Evolutionary conservation across 495 filamentous ascomycete genomes (phyloP).

Genomic region (Coniosporium apollinis): DNA sequence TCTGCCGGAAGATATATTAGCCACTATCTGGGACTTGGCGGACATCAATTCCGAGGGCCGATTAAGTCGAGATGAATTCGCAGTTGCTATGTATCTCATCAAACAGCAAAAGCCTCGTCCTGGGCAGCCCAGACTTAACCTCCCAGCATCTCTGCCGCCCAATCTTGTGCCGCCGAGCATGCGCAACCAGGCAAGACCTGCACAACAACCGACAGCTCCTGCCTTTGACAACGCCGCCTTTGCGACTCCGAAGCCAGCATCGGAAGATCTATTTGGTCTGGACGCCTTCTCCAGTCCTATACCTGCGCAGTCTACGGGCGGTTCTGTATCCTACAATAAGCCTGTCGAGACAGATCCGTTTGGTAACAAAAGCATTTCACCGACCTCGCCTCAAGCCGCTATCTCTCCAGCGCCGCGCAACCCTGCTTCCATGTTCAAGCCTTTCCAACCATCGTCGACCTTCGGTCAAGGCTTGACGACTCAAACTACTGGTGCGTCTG

Average conservation of each 20-base stretch:
- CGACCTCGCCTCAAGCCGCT: conserved; percentile 29
- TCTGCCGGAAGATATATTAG: conserved; percentile 73
- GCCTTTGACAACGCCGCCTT: conserved; percentile 34
- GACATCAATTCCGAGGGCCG: conserved; percentile 85
- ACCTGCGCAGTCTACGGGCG: conserved; percentile 47
- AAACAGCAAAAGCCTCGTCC: conserved; percentile 50
- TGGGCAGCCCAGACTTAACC: conserved; percentile 15
- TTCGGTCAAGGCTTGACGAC: conserved; percentile 73
- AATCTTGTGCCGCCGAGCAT: conserved; percentile 79
- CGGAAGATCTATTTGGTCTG: conserved; percentile 83
- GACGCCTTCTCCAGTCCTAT: conserved; percentile 46
- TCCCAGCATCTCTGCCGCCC: conserved; percentile 60
- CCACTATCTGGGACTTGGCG: conserved; percentile 94
- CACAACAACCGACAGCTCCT: conserved; percentile 32
- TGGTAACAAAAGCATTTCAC: conserved; percentile 28
- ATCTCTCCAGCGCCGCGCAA: conserved; percentile 24
- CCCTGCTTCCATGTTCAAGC: conserved; percentile 50
- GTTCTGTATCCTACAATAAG: conserved; percentile 34
- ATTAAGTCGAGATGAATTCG: conserved; percentile 78
- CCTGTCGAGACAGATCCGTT: conserved; percentile 41
- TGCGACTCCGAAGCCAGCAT: conserved; percentile 48
- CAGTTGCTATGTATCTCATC: conserved; percentile 95
- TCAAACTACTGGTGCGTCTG: conserved; percentile 62
- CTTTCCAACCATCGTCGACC: conserved; percentile 77
- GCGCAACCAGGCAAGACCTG: conserved; percentile 45